Conservation (phyloP, 129 eudicot species). For the Chrysanthemum lavandulifolium region DNA sequence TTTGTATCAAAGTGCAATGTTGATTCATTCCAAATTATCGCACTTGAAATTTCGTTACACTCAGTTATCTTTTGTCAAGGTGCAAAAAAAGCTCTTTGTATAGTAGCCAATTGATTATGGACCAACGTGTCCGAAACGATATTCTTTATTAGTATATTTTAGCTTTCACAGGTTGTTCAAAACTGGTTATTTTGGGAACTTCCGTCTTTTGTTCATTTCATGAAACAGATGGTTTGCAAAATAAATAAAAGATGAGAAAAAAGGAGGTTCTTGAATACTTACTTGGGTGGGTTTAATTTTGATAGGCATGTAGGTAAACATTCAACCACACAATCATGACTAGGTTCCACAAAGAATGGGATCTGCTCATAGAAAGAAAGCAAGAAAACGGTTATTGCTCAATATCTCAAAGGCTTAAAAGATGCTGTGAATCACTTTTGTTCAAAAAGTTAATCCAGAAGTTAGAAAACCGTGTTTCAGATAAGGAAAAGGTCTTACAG, state of each 20-base stretch:
- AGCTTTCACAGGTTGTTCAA: neutral
- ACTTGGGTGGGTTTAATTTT: conserved; percentile 80
- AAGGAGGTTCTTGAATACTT: conserved; percentile 22
- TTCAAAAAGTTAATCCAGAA: neutral
- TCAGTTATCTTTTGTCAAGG: neutral
- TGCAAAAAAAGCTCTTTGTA: neutral
- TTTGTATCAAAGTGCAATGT: neutral
- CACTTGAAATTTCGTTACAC: neutral
- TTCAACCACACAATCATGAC: conserved; percentile 81
- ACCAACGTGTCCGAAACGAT: neutral
- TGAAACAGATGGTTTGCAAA: too few species aligned
- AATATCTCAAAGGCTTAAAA: neutral
- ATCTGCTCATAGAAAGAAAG: conserved; percentile 47
- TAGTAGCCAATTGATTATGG: neutral
- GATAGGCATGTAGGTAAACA: conserved; percentile 89
- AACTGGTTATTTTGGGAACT: neutral
- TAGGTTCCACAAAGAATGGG: conserved; percentile 76
- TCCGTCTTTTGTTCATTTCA: too few species aligned
- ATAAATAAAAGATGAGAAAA: too few species aligned
- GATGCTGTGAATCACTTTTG: neutral
- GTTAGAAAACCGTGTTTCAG: neutral
- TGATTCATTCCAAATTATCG: too few species aligned
- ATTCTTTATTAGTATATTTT: neutral
- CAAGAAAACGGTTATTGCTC: neutral
- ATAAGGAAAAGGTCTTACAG: conserved; percentile 48